Percentiles rank a stretch among this genome's conserved stretches.
These are phyloP conservation scores for Hypoxylon sp. DNA, from an alignment of 2,329 filamentous ascomycete genomes.

Conservation along the genomic window DNA sequence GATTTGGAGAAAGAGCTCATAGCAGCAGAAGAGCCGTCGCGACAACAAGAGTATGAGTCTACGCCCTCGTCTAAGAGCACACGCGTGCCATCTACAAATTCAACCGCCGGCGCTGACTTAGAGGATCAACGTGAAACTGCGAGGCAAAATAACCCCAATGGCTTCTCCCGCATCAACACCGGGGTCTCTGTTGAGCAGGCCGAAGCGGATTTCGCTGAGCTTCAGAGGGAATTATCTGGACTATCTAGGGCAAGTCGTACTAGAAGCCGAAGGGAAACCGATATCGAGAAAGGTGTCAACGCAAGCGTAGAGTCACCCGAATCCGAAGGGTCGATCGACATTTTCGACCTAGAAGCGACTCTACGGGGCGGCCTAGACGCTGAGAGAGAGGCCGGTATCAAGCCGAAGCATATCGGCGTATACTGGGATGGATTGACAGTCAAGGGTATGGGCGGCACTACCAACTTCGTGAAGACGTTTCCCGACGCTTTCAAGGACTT, in stretches of 20 bases:
- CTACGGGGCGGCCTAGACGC: conserved; percentile 78
- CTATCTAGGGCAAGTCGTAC: conserved; percentile 65
- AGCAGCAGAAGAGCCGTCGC: conserved; percentile 3
- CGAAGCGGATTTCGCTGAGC: conserved; percentile 76
- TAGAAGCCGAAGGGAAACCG: conserved; percentile 55
- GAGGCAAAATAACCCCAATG: conserved; percentile 62
- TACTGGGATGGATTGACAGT: conserved; percentile 84
- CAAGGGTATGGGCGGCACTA: conserved; percentile 77
- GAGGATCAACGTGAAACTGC: conserved; percentile 58
- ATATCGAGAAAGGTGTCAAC: conserved; percentile 69
- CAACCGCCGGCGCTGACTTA: conserved; percentile 44
- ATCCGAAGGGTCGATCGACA: conserved; percentile 63
- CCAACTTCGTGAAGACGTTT: conserved; percentile 80
- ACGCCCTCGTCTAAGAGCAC: conserved; percentile 37
- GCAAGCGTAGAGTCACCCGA: conserved; percentile 54
- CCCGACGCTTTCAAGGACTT: conserved; percentile 82
- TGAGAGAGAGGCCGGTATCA: conserved; percentile 82
- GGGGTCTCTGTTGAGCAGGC: conserved; percentile 76
- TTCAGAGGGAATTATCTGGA: conserved; percentile 71
- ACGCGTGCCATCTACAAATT: conserved; percentile 43
- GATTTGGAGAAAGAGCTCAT: conserved; percentile 24
- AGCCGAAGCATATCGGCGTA: conserved; percentile 82
- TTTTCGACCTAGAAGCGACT: conserved; percentile 81
- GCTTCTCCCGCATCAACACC: conserved; percentile 55
- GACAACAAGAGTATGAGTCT: conserved; percentile 15